Evolutionary conservation across 495 filamentous ascomycete genomes (phyloP), one percentile per base, ranked within the genome.

Genomic region (Ramalina peruviana): DNA sequence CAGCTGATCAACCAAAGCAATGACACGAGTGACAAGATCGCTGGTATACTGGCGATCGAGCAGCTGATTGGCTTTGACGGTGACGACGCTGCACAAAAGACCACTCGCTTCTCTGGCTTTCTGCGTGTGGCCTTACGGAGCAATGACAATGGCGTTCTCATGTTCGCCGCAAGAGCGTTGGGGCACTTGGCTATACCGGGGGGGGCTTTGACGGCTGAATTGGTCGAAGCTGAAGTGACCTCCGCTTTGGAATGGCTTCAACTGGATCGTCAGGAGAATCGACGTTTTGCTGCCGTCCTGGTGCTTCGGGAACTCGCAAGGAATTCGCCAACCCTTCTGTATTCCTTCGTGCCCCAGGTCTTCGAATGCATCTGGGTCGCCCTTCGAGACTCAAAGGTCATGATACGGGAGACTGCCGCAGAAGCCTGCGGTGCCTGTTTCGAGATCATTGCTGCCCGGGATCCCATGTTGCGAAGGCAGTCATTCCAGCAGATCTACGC

Each of bases 361-460:
- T 88, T 97, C 55, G 87, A 95, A 49, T 79, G 94, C 50, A 86
- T 97, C 53, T 95, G 90, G 89, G 87, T 93, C 43, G 88, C 88
- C 21, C 71, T 97, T 23, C 76, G 90, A 39, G 92, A 99, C 57
- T 80, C 75, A 16, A 87, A 90, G 56, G 81, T 89, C 13, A 72
- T 94, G 36, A 97, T 99, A 51, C 83, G 92, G 37, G 86, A 90
- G 48, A 90, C 86, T 16, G 85, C 90, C 3, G 86, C 83, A 7
- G 85, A 97, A 59, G 86, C 90, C 0, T 81, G 95, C 44, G 86
- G 87, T 49, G 84, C 87, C 54, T 95, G 88, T 62, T 90, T 99
- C 63, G 80, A 85, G 51, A 96, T 97, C 53, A 94, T 96, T 48
- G 79, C 86, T 26, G 80, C 90, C 40, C 81, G 92, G 66, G 93